Conservation (phyloP, 2,329 filamentous ascomycete species). For the Fusarium sp. region DNA sequence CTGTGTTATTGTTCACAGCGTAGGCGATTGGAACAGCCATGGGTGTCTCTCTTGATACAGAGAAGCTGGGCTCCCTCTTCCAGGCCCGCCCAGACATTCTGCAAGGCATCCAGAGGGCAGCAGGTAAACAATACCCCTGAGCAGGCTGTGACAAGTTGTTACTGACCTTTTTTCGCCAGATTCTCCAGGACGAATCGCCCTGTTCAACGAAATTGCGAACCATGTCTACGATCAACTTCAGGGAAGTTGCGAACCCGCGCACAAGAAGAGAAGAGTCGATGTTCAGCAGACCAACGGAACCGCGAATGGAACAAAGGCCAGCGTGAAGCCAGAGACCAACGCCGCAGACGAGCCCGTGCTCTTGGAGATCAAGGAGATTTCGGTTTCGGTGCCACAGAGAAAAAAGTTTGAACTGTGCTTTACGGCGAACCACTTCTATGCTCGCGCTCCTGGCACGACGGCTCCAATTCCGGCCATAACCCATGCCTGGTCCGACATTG, state of each 20-base stretch:
- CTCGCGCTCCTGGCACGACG: slow-evolving; percentile 63
- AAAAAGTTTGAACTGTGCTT: slow-evolving; percentile 77
- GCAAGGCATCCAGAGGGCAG: slow-evolving; percentile 63
- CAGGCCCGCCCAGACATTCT: slow-evolving; percentile 68
- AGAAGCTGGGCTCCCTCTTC: slow-evolving; percentile 65
- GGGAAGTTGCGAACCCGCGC: slow-evolving; percentile 57
- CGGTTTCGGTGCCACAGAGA: slow-evolving; percentile 73
- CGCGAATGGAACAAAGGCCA: slow-evolving; percentile 35
- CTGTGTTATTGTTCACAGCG: slow-evolving; percentile 25
- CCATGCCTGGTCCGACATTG: slow-evolving; percentile 72
- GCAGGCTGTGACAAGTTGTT: not conserved
- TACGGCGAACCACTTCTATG: slow-evolving; percentile 70
- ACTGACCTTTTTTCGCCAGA: slow-evolving; percentile 52
- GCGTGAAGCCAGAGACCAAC: slow-evolving; percentile 44
- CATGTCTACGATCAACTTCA: slow-evolving; percentile 62
- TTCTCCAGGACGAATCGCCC: slow-evolving; percentile 59
- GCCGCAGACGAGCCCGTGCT: slow-evolving; percentile 64
- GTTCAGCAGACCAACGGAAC: slow-evolving; percentile 47
- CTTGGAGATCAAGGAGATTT: slow-evolving; percentile 74
- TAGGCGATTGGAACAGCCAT: slow-evolving; percentile 47
- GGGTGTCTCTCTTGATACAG: slow-evolving; percentile 59
- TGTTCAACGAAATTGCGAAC: slow-evolving; percentile 68
- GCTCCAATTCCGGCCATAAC: slow-evolving; percentile 65
- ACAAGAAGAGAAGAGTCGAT: slow-evolving; percentile 67
- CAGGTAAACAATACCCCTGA: slow-evolving; percentile 57